phyloP scores from a whole-genome alignment of 768 basidiomycete genomes.

The Chalciporus sphaerocephalus region DNA sequence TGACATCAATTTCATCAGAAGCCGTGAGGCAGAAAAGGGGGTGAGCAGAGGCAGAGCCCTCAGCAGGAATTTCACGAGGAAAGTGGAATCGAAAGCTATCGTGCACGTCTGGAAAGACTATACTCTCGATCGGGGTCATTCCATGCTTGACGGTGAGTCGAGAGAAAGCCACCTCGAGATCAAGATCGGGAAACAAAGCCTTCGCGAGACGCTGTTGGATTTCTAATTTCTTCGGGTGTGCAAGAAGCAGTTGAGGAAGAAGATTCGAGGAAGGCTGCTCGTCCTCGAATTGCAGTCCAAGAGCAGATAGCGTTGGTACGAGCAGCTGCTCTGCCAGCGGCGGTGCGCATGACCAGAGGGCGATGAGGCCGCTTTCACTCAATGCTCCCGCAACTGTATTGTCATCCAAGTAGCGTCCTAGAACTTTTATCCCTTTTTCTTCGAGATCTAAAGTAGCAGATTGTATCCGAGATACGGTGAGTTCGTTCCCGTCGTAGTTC shows the following conservation, averaged over 20 bases:
- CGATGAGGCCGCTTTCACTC: slow-evolving; percentile 21
- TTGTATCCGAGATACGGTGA: slow-evolving; percentile 8
- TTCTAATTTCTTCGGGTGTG: slow-evolving; percentile 23
- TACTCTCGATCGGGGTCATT: slow-evolving; percentile 12
- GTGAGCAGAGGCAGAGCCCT: slow-evolving; percentile 21
- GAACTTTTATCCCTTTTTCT: slow-evolving; percentile 6
- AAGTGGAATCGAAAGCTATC: slow-evolving; percentile 67
- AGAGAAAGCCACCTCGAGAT: slow-evolving; percentile 42
- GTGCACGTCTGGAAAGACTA: slow-evolving; percentile 55
- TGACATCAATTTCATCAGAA: slow-evolving; percentile 38
- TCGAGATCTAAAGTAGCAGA: slow-evolving; percentile 18
- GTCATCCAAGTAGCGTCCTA: slow-evolving; percentile 20
- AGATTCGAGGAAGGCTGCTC: slow-evolving; percentile 1
- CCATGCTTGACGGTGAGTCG: slow-evolving; percentile 41
- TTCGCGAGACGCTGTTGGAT: slow-evolving; percentile 13
- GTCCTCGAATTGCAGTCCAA: slow-evolving; percentile 19
- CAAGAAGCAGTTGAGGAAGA: slow-evolving; percentile 30
- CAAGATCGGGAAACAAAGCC: slow-evolving; percentile 17
- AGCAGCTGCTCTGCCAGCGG: slow-evolving; percentile 24
- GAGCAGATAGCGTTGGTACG: slow-evolving; percentile 19
- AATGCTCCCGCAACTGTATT: slow-evolving; percentile 22
- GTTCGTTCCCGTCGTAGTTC: slow-evolving; percentile 1
- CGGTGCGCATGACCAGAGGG: slow-evolving; percentile 29
- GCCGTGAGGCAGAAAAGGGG: slow-evolving; percentile 22
- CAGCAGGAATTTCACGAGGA: slow-evolving; percentile 25